phyloP scores from a whole-genome alignment of 345 rosid genomes.

The Fremontodendron californicum region DNA sequence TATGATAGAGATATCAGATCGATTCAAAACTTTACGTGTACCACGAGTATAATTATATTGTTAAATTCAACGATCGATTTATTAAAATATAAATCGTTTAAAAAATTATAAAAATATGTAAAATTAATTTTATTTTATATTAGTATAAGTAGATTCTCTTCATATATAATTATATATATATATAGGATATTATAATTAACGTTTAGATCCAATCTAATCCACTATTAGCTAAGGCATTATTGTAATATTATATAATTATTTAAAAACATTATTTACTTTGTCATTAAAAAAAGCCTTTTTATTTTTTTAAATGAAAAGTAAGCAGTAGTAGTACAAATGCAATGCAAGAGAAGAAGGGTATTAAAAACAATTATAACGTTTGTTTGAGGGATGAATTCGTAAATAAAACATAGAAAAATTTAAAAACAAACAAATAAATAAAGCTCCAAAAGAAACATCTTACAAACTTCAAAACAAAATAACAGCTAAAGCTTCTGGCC shows the following conservation, averaged over 20 bases:
- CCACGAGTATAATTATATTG: too few species aligned
- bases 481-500: conserved; percentile 23
- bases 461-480: conserved; percentile 3
- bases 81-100: too few species aligned
- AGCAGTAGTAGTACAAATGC: background rate
- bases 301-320: background rate
- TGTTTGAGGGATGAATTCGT: background rate
- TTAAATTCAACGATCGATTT: too few species aligned
- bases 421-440: background rate
- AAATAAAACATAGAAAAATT: background rate
- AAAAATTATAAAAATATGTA: too few species aligned
- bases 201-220: background rate
- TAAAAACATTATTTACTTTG: background rate
- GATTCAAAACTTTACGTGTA: too few species aligned
- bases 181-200: too few species aligned
- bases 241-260: background rate
- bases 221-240: background rate
- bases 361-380: background rate
- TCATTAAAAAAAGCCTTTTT: background rate
- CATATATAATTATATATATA: too few species aligned
- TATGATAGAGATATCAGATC: too few species aligned
- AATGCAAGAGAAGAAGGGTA: background rate
- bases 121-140: too few species aligned
- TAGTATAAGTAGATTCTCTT: too few species aligned
- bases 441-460: conserved; percentile 3